Evolutionary conservation across 2,329 filamentous ascomycete genomes (phyloP).

Genomic region (Trichoderma breve): DNA sequence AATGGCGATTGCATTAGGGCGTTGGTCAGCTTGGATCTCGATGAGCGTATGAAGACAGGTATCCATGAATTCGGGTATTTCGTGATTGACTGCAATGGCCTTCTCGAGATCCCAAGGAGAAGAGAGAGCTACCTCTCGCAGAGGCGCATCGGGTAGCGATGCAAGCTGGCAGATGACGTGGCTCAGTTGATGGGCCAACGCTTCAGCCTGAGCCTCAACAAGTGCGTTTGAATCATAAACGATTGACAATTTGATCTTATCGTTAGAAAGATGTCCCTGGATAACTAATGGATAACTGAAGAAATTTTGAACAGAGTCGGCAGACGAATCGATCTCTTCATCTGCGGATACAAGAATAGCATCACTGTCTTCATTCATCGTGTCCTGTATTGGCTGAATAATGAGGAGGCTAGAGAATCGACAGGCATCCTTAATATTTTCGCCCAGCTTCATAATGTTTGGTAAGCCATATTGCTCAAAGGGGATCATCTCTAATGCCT

Average conservation of each 20-base stretch:
- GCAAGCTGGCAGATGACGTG: not conserved
- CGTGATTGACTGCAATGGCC: not conserved
- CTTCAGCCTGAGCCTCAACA: not conserved
- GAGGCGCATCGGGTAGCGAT: not conserved
- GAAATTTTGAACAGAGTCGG: not conserved
- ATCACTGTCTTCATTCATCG: not conserved
- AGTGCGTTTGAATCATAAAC: not conserved
- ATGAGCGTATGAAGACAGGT: constrained; percentile 6
- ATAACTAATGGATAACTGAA: constrained; percentile 11
- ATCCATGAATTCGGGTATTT: not conserved
- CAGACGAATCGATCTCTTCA: not conserved
- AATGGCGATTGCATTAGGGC: not conserved
- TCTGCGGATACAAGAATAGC: not conserved
- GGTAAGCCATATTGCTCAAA: constrained; percentile 26
- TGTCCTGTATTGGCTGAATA: constrained; percentile 7
- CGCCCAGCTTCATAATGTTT: constrained; percentile 22
- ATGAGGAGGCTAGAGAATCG: constrained; percentile 25
- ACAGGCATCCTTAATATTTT: constrained; percentile 18
- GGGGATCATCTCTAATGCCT: constrained; percentile 21
- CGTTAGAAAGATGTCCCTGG: not conserved
- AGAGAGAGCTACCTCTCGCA: not conserved
- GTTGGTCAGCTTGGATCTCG: not conserved
- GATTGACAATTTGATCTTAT: not conserved
- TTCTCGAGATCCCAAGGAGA: not conserved
- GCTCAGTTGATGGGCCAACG: not conserved